Conservation (phyloP, 169 alveolate genomes). For the Theileria luwenshuni region DNA sequence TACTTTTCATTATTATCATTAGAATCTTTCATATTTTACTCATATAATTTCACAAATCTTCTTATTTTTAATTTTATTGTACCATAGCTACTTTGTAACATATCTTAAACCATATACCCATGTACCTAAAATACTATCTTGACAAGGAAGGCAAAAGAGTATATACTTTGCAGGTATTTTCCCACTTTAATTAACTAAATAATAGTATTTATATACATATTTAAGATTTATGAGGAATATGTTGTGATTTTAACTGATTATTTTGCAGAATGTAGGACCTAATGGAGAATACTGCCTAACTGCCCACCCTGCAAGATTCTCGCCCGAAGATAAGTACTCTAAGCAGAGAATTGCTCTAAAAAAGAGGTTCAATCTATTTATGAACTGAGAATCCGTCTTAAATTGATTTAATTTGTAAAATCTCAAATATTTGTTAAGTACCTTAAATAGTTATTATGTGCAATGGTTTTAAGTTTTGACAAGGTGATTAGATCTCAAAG, state of each 20-base stretch:
- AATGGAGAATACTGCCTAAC: conserved; percentile 75
- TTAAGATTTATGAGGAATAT: not conserved
- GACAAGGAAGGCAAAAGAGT: conserved; percentile 75
- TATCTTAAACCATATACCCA: conserved; percentile 11
- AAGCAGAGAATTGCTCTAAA: conserved; percentile 79
- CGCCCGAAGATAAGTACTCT: conserved; percentile 84
- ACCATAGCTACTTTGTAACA: too few relatives aligned
- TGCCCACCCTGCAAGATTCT: conserved; percentile 86
- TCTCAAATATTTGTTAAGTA: not conserved
- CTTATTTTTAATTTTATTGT: too few relatives aligned
- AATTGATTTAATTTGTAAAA: not conserved
- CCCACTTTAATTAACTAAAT: not conserved
- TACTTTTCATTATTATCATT: not conserved
- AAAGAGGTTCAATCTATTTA: conserved; percentile 74
- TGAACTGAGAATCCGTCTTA: conserved; percentile 18
- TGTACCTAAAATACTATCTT: conserved; percentile 72
- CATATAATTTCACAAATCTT: not conserved
- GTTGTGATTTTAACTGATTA: not conserved
- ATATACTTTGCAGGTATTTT: conserved; percentile 69
- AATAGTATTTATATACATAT: not conserved
- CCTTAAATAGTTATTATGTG: not conserved
- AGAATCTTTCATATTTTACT: not conserved
- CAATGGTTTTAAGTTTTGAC: too few relatives aligned
- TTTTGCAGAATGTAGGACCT: conserved; percentile 71
- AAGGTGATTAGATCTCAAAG: too few relatives aligned